Conservation (phyloP, 1,284 basidiomycete species). For the Veloboletus limbatus region DNA sequence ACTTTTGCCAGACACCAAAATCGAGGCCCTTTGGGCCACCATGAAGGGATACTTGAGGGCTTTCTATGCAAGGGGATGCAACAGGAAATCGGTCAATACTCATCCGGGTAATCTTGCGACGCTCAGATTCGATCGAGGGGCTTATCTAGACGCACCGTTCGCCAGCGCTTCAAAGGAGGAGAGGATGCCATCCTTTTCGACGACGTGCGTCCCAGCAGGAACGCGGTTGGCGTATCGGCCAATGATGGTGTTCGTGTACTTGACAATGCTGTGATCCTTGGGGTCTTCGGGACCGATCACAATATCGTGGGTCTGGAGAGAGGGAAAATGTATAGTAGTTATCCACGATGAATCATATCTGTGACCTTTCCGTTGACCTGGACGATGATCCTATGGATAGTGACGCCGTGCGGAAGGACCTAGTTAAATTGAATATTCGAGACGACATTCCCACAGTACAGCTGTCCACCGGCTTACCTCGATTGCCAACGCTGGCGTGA, state of each 20-base stretch:
- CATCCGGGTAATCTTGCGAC: too few relatives aligned
- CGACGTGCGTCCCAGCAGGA: slow-evolving; percentile 51
- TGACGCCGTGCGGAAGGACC: slow-evolving; percentile 65
- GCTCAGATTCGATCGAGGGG: too few relatives aligned
- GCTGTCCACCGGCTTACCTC: slow-evolving; percentile 46
- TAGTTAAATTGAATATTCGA: slow-evolving; percentile 26
- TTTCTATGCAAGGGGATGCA: slow-evolving; percentile 45
- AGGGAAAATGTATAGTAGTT: too few relatives aligned
- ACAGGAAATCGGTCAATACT: too few relatives aligned
- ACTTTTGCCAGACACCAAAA: slow-evolving; percentile 47
- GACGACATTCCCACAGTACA: not conserved
- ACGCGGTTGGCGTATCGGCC: slow-evolving; percentile 73
- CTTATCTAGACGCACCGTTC: slow-evolving; percentile 44
- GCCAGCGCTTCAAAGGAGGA: slow-evolving; percentile 48
- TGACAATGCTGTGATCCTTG: slow-evolving; percentile 53
- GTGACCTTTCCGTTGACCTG: slow-evolving; percentile 63
- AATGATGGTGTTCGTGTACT: slow-evolving; percentile 70
- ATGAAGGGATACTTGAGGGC: slow-evolving; percentile 63
- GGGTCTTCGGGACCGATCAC: slow-evolving; percentile 69
- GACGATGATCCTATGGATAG: slow-evolving; percentile 62
- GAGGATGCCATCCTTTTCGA: slow-evolving; percentile 53
- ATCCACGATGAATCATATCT: slow-evolving; percentile 32
- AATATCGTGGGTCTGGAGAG: slow-evolving; percentile 63
- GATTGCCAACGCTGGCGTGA: slow-evolving; percentile 54
- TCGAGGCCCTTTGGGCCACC: slow-evolving; percentile 69